These are phyloP conservation scores for Phytophthora cajani DNA, from an alignment of 352 stramenopile species.

Conservation along the genomic window DNA sequence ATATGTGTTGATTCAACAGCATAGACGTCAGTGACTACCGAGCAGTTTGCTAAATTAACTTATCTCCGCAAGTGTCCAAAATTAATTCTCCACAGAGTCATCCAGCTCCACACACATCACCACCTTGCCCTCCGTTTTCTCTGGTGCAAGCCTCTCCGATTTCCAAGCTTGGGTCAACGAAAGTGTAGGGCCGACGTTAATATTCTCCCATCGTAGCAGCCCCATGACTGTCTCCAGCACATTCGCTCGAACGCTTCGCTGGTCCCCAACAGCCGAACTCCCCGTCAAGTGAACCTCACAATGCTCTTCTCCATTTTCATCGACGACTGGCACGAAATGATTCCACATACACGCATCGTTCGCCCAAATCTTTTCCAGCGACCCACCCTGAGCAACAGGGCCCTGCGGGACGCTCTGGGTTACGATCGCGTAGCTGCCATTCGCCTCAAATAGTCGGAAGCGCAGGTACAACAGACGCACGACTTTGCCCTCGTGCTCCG, in stretches of 20 bases:
- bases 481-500: constrained; percentile 36
- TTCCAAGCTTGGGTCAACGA: constrained; percentile 29
- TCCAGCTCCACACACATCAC: background rate
- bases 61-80: background rate
- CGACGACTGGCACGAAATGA: constrained; percentile 40
- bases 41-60: no score
- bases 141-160: background rate
- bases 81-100: background rate
- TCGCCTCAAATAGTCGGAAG: constrained; percentile 50
- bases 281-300: constrained; percentile 50
- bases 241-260: constrained; percentile 35
- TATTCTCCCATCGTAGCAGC: constrained; percentile 61
- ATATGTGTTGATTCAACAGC: background rate
- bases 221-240: constrained; percentile 68
- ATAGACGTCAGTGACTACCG: no score
- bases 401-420: constrained; percentile 41
- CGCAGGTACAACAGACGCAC: constrained; percentile 51
- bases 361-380: constrained; percentile 40
- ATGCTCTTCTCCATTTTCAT: constrained; percentile 37
- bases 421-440: constrained; percentile 47
- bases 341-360: constrained; percentile 51
- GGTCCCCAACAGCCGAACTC: constrained; percentile 42
- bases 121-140: constrained; percentile 1
- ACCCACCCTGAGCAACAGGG: background rate
- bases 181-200: constrained; percentile 50